A percentile compares a stretch with the other conserved stretches of the same genome.
These are phyloP conservation scores for Yamadazyma epiphylla DNA, from an alignment of 1,139 yeast species.

Conservation along the genomic window DNA sequence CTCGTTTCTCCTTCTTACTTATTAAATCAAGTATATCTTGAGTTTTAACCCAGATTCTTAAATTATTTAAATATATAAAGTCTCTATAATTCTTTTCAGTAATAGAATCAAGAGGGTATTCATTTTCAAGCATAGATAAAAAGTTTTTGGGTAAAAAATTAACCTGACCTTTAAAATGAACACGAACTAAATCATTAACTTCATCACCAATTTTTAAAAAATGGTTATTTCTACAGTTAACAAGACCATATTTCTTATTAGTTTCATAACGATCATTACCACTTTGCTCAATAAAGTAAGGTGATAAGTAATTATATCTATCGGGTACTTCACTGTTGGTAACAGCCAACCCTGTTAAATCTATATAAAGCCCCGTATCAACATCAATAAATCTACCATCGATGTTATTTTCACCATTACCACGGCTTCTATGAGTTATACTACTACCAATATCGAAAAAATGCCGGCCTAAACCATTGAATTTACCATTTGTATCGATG, in stretches of 20 bases:
- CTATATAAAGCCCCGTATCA: constrained; percentile 36
- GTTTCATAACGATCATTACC: constrained; percentile 9
- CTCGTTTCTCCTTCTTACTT: constrained; percentile 10
- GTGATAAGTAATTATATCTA: constrained; percentile 19
- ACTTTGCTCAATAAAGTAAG: not conserved
- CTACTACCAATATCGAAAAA: constrained; percentile 31
- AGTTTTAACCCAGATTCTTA: constrained; percentile 32
- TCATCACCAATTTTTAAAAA: constrained; percentile 26
- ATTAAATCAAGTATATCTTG: constrained; percentile 23
- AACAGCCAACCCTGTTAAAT: constrained; percentile 32
- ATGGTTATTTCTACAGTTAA: constrained; percentile 46
- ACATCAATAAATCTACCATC: constrained; percentile 38
- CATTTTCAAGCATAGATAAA: constrained; percentile 22
- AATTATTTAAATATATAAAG: constrained; percentile 25
- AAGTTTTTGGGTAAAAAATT: constrained; percentile 33
- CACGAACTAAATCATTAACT: constrained; percentile 25
- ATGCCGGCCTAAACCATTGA: constrained; percentile 29
- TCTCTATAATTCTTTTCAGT: constrained; percentile 22
- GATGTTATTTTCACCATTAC: constrained; percentile 32
- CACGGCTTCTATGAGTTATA: constrained; percentile 27
- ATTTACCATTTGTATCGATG: constrained; percentile 16
- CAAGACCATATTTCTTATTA: constrained; percentile 26
- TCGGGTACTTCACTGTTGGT: constrained; percentile 28
- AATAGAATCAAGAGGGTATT: constrained; percentile 24
- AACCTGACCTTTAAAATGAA: constrained; percentile 31